These are phyloP conservation scores for Uromyces viciae-fabae DNA, from an alignment of 1,284 basidiomycete species.

Conservation along the genomic window DNA sequence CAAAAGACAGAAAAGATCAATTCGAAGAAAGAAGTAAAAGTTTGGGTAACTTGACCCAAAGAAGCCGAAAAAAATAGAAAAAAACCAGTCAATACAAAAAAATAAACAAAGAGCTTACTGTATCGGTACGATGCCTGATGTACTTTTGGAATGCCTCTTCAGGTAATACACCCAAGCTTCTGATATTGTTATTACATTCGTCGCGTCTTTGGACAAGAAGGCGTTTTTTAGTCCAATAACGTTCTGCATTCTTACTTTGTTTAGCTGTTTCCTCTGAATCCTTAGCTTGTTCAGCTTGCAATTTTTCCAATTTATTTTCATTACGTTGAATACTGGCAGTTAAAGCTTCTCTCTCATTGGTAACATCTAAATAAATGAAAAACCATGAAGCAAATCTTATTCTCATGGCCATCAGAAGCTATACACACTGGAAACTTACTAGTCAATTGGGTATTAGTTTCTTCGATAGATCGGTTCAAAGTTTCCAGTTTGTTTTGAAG, in stretches of 20 bases:
- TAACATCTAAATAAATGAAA: constrained; percentile 1
- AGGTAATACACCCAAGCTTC: constrained; percentile 90
- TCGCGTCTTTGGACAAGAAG: constrained; percentile 79
- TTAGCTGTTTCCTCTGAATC: constrained; percentile 77
- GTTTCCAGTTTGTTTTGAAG: constrained; percentile 67
- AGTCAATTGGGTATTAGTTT: constrained; percentile 64
- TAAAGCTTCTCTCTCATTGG: constrained; percentile 61
- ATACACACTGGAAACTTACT: constrained; percentile 49
- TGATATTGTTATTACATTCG: constrained; percentile 87
- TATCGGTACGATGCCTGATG: constrained; percentile 69
- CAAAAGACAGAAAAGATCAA: neutral
- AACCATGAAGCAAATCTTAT: no score
- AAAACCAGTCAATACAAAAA: neutral
- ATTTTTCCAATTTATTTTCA: constrained; percentile 66
- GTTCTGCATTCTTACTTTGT: constrained; percentile 89
- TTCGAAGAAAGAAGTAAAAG: neutral
- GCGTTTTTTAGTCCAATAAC: constrained; percentile 85
- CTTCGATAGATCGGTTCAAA: constrained; percentile 66
- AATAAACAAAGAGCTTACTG: constrained; percentile 63
- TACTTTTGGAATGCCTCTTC: constrained; percentile 98
- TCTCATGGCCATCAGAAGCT: neutral
- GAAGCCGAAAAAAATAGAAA: neutral
- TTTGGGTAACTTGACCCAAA: no score
- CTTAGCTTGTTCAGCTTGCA: constrained; percentile 76
- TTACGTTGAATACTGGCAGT: constrained; percentile 66